These are phyloP conservation scores for Salix dunnii DNA, from an alignment of 345 rosid genomes.

Conservation along the genomic window DNA sequence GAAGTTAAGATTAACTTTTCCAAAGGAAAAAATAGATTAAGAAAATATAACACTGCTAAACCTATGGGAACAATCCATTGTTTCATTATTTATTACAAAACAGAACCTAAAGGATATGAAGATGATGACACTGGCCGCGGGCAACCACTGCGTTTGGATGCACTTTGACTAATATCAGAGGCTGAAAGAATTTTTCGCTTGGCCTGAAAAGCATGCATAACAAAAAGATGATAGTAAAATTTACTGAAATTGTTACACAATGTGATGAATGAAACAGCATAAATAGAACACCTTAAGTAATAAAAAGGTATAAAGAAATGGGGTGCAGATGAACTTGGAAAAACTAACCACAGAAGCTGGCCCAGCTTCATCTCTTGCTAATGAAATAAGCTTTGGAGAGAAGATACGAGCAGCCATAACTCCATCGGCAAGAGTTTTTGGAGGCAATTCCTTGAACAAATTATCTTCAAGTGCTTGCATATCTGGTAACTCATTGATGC, in stretches of 20 bases:
- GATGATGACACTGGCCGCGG: conserved; percentile 54
- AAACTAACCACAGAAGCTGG: conserved; percentile 43
- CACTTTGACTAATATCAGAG: conserved; percentile 51
- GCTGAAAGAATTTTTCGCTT: conserved; percentile 50
- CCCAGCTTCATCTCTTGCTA: conserved; percentile 27
- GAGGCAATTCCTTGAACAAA: conserved; percentile 47
- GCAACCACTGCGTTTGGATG: conserved; percentile 65
- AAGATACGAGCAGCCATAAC: conserved; percentile 28
- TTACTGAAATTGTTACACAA: background rate
- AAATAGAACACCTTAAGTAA: background rate
- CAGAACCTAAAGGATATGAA: conserved; percentile 71
- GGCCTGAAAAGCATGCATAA: conserved; percentile 39
- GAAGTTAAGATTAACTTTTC: conserved; percentile 54
- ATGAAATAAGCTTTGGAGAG: conserved; percentile 33
- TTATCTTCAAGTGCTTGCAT: conserved; percentile 45
- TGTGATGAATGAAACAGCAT: background rate
- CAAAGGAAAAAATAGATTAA: conserved; percentile 7
- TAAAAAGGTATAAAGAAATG: background rate
- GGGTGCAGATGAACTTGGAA: conserved; percentile 4
- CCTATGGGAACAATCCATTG: background rate
- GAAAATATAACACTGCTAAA: background rate
- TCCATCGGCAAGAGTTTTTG: conserved; percentile 24
- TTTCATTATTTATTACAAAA: background rate
- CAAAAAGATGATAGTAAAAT: conserved; percentile 11
- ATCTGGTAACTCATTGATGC: conserved; percentile 32